Evolutionary conservation across 768 basidiomycete genomes (phyloP), one percentile per base, ranked within the genome.

Genomic region (Leccinum rimulosum): DNA sequence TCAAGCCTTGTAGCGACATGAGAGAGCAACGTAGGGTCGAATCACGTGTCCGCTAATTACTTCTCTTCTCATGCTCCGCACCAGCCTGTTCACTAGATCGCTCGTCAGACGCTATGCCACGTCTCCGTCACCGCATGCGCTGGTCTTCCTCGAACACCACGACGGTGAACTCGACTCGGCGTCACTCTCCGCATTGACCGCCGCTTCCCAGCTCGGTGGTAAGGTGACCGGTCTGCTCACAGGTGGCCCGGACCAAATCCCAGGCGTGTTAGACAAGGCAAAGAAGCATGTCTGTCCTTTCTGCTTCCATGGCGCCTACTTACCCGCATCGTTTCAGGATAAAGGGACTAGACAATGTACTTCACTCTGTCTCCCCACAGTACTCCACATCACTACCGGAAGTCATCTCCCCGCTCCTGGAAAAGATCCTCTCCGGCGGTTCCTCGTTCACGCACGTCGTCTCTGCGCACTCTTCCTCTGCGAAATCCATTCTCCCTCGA

Each of bases 401-500:
- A 77, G 80, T 81, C 2, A 74, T 95, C 54, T 85, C 95, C 2
- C 96, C 95, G 8, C 80, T 98, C 48, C 74, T 98, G 22, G 86
- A 93, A 69, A 84, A 84, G 61, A 68, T 95, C 30, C 80, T 96
- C 5, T 82, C 86, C 22, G 75, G 78, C 50, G 80, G 79, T 61
- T 80, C 81, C 5, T 74, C 80, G 51, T 98, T 85, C 77, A 95
- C 96, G 6, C 96, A 99, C 71, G 82, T 98, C 65, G 88, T 96
- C 54, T 93, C 92, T 28, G 85, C 94, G 11, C 95, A 97, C 65
- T 93, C 95, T 0, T 93, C 95, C 4, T 83, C 87, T 51, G 93
- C 93, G 57, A 98, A 97, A 77, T 93, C 94, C 35, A 79, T 98
- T 62, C 82, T 98, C 57, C 97, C 97, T 43, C 91, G 96, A 61